Percentiles rank a stretch among this genome's conserved stretches.
Evolutionary conservation across 768 basidiomycete genomes (phyloP).

Genomic region (Rhodotorula paludigena): DNA sequence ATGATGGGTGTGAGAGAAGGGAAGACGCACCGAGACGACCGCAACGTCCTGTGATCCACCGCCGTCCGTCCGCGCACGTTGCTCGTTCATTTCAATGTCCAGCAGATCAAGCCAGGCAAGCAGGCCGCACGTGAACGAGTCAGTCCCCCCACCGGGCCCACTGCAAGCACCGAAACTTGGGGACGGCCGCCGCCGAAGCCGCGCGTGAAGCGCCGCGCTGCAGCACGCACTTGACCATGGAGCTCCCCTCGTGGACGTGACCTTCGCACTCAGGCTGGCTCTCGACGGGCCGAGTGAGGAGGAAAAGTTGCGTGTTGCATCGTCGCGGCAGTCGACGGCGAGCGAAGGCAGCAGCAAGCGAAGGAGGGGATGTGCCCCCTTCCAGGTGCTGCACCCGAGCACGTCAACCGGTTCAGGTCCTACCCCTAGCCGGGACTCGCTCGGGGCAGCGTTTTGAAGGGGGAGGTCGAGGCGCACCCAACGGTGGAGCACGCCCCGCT

Average conservation of each 20-base stretch:
- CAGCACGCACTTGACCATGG: background rate
- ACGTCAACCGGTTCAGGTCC: constrained; percentile 32
- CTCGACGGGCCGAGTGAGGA: background rate
- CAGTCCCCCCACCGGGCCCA: too few relatives aligned
- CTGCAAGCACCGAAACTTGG: too few relatives aligned
- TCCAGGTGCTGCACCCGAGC: constrained; percentile 28
- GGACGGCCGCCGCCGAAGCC: too few relatives aligned
- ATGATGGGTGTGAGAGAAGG: background rate
- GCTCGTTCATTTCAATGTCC: too few relatives aligned
- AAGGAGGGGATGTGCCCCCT: constrained; percentile 6
- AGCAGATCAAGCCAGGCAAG: too few relatives aligned
- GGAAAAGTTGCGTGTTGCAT: background rate
- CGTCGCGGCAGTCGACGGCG: background rate
- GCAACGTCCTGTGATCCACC: background rate
- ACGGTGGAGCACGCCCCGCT: background rate
- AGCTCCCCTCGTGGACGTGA: background rate
- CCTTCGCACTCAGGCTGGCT: too few relatives aligned
- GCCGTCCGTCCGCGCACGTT: too few relatives aligned
- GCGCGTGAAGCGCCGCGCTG: too few relatives aligned
- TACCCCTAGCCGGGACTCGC: constrained; percentile 28
- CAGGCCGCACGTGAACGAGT: too few relatives aligned
- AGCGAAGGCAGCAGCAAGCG: background rate
- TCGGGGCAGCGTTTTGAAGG: constrained; percentile 27
- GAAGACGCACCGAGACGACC: background rate
- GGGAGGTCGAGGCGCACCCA: background rate